These are phyloP conservation scores for Epichloe gansuensis DNA, from an alignment of 2,329 filamentous ascomycete genomes.

Conservation along the genomic window DNA sequence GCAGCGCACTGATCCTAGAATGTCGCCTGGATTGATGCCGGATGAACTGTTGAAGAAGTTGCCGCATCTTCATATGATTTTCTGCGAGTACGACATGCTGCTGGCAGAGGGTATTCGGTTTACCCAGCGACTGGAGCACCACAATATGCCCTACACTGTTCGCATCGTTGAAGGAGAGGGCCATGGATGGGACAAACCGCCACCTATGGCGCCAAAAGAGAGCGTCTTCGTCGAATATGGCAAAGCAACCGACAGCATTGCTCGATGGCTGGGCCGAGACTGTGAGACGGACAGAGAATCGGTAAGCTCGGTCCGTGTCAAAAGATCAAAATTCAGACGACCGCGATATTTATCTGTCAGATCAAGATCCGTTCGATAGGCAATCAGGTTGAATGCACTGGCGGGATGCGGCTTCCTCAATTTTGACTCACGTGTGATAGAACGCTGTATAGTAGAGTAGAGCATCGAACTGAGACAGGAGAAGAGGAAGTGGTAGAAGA, in stretches of 20 bases:
- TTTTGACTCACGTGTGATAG: not conserved
- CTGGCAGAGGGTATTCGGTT: slow-evolving; percentile 49
- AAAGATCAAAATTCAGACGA: slow-evolving; percentile 19
- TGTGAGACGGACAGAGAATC: slow-evolving; percentile 26
- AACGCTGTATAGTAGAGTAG: not conserved
- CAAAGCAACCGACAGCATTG: slow-evolving; percentile 29
- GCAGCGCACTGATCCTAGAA: slow-evolving; percentile 37
- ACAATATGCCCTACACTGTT: slow-evolving; percentile 22
- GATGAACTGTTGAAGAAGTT: slow-evolving; percentile 41
- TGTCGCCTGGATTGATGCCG: slow-evolving; percentile 46
- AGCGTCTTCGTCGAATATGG: slow-evolving; percentile 34
- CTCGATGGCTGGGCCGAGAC: slow-evolving; percentile 28
- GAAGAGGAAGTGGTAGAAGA: no score
- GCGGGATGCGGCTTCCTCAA: not conserved
- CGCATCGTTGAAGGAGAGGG: slow-evolving; percentile 34
- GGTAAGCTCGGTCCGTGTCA: slow-evolving; percentile 22
- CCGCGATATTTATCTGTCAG: slow-evolving; percentile 20
- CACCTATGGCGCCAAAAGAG: slow-evolving; percentile 30
- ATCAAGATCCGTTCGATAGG: slow-evolving; percentile 19
- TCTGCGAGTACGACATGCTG: slow-evolving; percentile 57
- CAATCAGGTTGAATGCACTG: not conserved
- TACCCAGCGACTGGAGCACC: slow-evolving; percentile 38
- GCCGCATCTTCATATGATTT: slow-evolving; percentile 42
- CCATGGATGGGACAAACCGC: slow-evolving; percentile 38
- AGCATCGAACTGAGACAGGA: no score